These are phyloP conservation scores for Friedmanniomyces simplex DNA, from an alignment of 495 filamentous ascomycete genomes.

Conservation along the genomic window DNA sequence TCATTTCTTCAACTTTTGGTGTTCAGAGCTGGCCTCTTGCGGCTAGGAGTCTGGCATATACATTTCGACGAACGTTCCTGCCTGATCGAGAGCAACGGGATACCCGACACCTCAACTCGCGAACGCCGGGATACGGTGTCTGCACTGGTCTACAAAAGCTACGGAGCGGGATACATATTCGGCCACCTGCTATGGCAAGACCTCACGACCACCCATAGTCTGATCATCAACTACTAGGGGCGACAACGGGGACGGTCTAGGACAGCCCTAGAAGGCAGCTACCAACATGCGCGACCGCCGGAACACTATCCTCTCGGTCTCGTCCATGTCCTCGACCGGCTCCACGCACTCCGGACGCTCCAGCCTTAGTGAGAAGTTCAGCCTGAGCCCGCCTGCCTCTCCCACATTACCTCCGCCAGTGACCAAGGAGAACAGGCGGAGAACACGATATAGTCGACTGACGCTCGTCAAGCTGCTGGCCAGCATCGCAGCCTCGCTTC, in stretches of 20 bases:
- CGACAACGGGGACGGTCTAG: no score
- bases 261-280: no score
- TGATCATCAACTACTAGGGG: no score
- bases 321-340: conserved; percentile 26
- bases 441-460: neutral
- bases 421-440: conserved; percentile 2
- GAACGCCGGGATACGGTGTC: no score
- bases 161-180: no score
- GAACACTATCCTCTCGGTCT: conserved; percentile 29
- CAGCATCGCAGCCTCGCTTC: neutral
- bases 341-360: conserved; percentile 36
- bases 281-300: conserved; percentile 30
- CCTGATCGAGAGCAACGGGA: neutral
- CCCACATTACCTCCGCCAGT: conserved; percentile 54
- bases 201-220: no score
- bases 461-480: neutral
- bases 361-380: conserved; percentile 43
- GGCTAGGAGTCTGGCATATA: neutral
- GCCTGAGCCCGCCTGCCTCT: conserved; percentile 49
- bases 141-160: no score
- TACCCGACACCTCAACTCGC: no score
- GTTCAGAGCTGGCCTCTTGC: neutral
- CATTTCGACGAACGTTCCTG: neutral
- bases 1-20: neutral
- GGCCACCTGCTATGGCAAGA: no score